Evolutionary conservation across 441 rosid species (phyloP).

Genomic region (Biscutella laevigata): DNA sequence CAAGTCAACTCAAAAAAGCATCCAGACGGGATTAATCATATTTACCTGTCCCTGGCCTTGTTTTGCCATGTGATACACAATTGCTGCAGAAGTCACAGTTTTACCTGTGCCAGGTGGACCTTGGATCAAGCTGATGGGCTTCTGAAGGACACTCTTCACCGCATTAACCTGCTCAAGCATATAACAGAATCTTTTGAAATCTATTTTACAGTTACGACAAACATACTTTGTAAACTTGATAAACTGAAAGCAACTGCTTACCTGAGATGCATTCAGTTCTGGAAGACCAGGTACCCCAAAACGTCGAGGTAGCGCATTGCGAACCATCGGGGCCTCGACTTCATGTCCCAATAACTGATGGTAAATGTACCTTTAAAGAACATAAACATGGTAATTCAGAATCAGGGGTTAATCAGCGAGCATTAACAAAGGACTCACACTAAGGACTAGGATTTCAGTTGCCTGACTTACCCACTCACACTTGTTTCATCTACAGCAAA

Average conservation of each 20-base stretch:
- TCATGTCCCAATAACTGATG: constrained; percentile 98
- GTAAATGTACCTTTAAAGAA: constrained; percentile 65
- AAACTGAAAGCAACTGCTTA: constrained; percentile 23
- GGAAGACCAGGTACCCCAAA: constrained; percentile 99
- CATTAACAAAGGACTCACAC: background rate
- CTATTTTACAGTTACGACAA: background rate
- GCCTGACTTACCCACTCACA: constrained; percentile 87
- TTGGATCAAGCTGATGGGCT: constrained; percentile 95
- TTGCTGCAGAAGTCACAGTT: constrained; percentile 99
- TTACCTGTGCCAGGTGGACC: constrained; percentile 99
- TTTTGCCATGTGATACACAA: constrained; percentile 98
- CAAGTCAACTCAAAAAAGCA: constrained; percentile 5
- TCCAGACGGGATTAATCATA: background rate
- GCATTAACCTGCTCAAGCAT: constrained; percentile 66
- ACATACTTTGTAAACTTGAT: background rate
- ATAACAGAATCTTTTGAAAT: background rate
- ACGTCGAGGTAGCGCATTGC: constrained; percentile 81
- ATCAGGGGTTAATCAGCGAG: background rate
- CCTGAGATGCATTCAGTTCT: constrained; percentile 97
- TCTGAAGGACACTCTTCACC: constrained; percentile 95
- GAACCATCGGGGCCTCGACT: constrained; percentile 93
- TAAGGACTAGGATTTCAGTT: constrained; percentile 5
- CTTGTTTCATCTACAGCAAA: constrained; percentile 99
- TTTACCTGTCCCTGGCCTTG: constrained; percentile 98
- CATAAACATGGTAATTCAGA: background rate